Conservation (phyloP, 495 filamentous ascomycete species). For the Trichocladium antarcticum region DNA sequence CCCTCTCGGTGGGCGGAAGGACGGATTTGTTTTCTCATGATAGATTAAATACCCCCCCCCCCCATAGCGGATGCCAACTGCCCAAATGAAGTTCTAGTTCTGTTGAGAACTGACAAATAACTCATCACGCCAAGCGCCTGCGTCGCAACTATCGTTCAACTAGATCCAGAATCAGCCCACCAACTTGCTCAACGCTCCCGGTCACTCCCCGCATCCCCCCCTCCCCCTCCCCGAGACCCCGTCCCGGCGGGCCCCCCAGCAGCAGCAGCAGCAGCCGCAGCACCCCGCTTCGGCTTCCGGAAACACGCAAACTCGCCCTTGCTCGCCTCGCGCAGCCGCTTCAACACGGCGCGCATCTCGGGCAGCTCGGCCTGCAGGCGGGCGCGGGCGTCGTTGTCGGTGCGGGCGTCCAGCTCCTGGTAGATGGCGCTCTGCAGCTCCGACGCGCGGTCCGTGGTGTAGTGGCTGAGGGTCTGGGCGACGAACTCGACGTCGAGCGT, state of each 20-base stretch:
- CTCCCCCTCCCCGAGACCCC: conserved; percentile 8
- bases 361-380: conserved; percentile 75
- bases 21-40: not conserved
- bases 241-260: not conserved
- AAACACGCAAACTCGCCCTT: conserved; percentile 80
- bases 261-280: not conserved
- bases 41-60: conserved; percentile 11
- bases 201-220: conserved; percentile 16
- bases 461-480: conserved; percentile 79
- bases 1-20: too few species aligned
- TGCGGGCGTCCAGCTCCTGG: conserved; percentile 72
- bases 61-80: not conserved
- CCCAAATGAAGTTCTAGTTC: not conserved
- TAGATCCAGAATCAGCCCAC: too few species aligned
- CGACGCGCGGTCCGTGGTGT: conserved; percentile 71
- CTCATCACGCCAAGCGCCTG: too few species aligned
- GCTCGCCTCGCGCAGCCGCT: conserved; percentile 68
- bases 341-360: conserved; percentile 76
- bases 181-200: not conserved
- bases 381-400: conserved; percentile 70
- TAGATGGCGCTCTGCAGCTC: conserved; percentile 79
- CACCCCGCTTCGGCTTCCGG: conserved; percentile 38
- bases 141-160: too few species aligned
- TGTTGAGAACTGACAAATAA: too few species aligned
- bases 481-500: conserved; percentile 96